Evolutionary conservation across 345 rosid species (phyloP).

Genomic region (Laguncularia racemosa): DNA sequence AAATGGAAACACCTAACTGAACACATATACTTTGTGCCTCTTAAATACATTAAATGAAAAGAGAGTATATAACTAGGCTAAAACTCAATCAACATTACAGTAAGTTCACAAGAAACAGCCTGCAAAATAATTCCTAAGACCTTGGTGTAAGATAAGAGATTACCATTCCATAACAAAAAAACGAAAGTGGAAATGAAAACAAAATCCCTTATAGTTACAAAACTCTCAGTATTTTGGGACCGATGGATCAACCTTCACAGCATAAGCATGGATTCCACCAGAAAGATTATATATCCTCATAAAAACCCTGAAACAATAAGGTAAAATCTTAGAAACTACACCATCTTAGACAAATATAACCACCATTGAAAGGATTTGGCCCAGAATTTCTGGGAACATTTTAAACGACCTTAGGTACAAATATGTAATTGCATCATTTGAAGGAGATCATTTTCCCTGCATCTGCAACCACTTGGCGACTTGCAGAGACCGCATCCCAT

Average conservation of each 20-base stretch:
- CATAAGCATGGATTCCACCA: constrained; percentile 83
- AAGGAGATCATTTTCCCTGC: constrained; percentile 35
- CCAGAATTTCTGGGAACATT: no score
- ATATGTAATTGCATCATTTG: no score
- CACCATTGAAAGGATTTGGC: no score
- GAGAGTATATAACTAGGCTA: no score
- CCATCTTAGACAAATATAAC: not conserved
- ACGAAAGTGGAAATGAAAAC: not conserved
- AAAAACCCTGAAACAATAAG: constrained; percentile 56
- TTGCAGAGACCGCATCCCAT: constrained; percentile 73
- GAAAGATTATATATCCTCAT: constrained; percentile 60
- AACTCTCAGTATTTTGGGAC: constrained; percentile 62
- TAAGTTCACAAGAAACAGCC: no score
- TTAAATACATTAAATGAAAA: no score
- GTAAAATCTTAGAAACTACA: not conserved
- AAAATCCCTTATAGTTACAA: not conserved
- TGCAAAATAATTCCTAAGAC: no score
- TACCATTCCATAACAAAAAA: not conserved
- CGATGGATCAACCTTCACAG: constrained; percentile 64
- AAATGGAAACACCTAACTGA: no score
- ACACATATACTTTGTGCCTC: no score
- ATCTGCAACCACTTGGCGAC: constrained; percentile 84
- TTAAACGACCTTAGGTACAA: no score
- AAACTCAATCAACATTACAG: no score
- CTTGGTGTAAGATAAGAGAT: no score